Base-by-base conservation (phyloP, 106 monocot genomes). In the Chionographis japonica region DNA sequence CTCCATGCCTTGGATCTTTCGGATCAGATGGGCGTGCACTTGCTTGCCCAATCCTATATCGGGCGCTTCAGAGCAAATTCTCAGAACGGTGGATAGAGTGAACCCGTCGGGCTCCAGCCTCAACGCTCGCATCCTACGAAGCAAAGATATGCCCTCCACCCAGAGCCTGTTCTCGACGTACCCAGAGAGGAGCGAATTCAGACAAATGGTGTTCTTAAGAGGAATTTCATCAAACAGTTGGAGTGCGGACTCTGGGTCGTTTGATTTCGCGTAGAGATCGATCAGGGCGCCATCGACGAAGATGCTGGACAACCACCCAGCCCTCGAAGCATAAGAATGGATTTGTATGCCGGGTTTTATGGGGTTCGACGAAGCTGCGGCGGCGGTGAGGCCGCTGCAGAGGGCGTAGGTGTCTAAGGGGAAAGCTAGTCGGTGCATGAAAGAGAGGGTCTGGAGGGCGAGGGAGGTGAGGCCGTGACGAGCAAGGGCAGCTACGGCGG, bases 201-300 rank as follows among this genome's bases (percentile, higher is more conserved):
- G 56, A 46, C 77, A 82, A 3, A 74, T 61, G 7, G 12, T 19
- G 12, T 74, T 78, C 69, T 52, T 73, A 36, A 58, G 1, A 2
- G 77, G 74, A 7, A 74, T 82, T 78, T 66, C 73, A 60, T 82
- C 77, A 50, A 77, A 82, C 19, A 60, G 0, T 2, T 46, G 8
- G 16, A 38, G 52, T 3, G 82, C 82, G 16, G 54, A 40, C 2
- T 37, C 17, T 3, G 74, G 19, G 6, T 3, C 9, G 6, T 50
- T 12, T 0, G 43, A 3, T 52, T 66, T 82, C 4, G 40, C 49
- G 20, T 74, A 74, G 27, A 80, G 52, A 50, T 70, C 69, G 8
- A 80, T 53, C 40, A 80, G 18, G 3, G 80, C 80, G 39, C 80
- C 80, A 14, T 69, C 63, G 19, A 80, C 68, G 39, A 80, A 80